Evolutionary conservation across 116 monocot species (phyloP).

Genomic region (Dioscorea cayenensis): DNA sequence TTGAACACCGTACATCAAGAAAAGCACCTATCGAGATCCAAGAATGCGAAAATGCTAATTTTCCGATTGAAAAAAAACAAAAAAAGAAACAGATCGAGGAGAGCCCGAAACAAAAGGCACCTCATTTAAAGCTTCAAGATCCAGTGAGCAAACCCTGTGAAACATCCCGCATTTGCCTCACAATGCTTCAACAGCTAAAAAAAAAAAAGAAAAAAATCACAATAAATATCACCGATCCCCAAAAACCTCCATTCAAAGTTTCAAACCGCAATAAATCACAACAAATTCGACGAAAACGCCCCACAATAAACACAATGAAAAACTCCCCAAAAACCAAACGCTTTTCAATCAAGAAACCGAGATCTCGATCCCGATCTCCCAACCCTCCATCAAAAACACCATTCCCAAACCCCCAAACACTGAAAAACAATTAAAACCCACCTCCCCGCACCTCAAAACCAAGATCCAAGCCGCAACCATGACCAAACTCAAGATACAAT

Average conservation of each 20-base stretch:
- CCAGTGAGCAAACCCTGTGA: neutral
- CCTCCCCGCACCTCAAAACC: no score
- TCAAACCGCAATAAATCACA: neutral
- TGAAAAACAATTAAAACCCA: no score
- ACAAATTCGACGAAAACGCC: neutral
- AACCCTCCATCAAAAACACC: no score
- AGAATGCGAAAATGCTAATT: neutral
- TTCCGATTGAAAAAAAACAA: neutral
- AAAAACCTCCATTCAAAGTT: neutral
- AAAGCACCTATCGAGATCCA: no score
- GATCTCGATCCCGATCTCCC: no score
- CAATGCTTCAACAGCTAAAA: neutral
- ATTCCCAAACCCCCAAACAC: no score
- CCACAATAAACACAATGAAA: neutral
- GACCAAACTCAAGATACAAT: neutral
- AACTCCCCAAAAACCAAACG: neutral
- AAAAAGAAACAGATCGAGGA: neutral
- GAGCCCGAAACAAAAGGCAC: neutral
- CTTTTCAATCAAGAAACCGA: no score
- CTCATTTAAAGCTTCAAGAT: neutral
- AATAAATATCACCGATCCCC: neutral
- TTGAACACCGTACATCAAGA: neutral
- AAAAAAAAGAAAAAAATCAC: neutral
- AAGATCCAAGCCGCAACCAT: neutral
- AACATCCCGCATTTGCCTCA: neutral